Evolutionary conservation across 331 rosid genomes (phyloP).

Genomic region (Dryas integrifolia): DNA sequence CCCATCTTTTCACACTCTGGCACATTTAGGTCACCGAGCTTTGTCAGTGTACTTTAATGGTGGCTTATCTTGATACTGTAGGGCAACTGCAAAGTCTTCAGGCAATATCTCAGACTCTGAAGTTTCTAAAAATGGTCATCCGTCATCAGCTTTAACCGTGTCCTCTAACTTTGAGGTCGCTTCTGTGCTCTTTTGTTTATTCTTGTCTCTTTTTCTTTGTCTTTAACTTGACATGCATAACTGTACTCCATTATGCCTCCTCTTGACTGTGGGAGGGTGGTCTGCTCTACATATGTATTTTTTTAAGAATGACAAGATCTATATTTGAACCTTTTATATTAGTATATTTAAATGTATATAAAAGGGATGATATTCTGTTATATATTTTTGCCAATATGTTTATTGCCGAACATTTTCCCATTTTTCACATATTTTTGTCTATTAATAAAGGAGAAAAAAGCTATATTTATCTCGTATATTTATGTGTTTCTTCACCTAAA

Average conservation of each 20-base stretch:
- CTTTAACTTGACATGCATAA: neutral
- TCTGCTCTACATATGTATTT: neutral
- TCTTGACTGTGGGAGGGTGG: neutral
- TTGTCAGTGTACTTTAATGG: neutral
- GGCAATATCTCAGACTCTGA: conserved; percentile 58
- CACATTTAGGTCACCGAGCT: neutral
- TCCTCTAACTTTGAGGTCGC: conserved; percentile 93
- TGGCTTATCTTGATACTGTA: conserved; percentile 40
- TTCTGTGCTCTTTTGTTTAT: conserved; percentile 18
- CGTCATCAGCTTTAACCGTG: conserved; percentile 70
- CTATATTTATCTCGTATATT: neutral
- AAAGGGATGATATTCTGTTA: neutral
- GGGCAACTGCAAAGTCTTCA: conserved; percentile 63
- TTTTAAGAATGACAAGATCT: neutral
- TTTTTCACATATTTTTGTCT: neutral
- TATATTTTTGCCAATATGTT: neutral
- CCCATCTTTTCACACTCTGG: neutral
- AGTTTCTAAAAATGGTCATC: conserved; percentile 58
- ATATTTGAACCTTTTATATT: neutral
- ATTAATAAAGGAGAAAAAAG: neutral
- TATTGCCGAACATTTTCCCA: neutral
- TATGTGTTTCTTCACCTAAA: neutral
- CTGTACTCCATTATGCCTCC: neutral
- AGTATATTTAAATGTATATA: neutral
- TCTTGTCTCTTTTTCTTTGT: conserved; percentile 18